phyloP scores from a whole-genome alignment of 1,284 basidiomycete genomes.

The Ganoderma meredithae region DNA sequence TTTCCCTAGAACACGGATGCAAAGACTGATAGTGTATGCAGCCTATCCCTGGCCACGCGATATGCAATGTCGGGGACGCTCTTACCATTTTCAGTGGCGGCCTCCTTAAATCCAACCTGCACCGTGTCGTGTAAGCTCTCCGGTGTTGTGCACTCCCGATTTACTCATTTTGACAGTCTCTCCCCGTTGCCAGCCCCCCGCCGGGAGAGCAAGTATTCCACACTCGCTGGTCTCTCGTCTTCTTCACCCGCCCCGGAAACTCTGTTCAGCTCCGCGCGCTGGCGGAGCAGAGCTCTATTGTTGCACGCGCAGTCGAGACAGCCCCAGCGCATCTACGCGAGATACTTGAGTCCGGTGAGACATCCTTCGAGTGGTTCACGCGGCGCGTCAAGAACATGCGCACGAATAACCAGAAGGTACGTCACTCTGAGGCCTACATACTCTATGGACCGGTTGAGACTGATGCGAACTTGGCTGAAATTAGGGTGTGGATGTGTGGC shows the following conservation, averaged over 20 bases:
- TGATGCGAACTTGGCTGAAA: background rate
- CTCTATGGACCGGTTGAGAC: background rate
- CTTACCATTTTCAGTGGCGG: constrained; percentile 48
- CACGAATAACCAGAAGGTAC: constrained; percentile 35
- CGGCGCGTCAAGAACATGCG: constrained; percentile 37
- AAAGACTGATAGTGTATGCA: constrained; percentile 16
- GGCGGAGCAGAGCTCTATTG: constrained; percentile 32
- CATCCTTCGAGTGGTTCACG: constrained; percentile 39
- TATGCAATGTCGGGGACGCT: constrained; percentile 48
- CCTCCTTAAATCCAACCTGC: constrained; percentile 45
- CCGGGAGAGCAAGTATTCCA: constrained; percentile 39
- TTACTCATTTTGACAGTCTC: background rate
- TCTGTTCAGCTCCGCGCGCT: constrained; percentile 36
- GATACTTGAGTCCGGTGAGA: constrained; percentile 31
- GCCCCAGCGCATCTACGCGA: constrained; percentile 18
- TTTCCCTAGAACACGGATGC: too few relatives aligned
- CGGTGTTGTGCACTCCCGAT: too few relatives aligned
- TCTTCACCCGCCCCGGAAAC: constrained; percentile 34
- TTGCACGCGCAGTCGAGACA: constrained; percentile 34
- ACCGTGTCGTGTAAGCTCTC: constrained; percentile 43
- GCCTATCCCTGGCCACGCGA: constrained; percentile 41
- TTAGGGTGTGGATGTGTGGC: constrained; percentile 11
- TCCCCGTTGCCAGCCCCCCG: constrained; percentile 32
- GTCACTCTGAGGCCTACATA: background rate
- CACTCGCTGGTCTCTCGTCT: constrained; percentile 41